Evolutionary conservation across 2,329 filamentous ascomycete genomes (phyloP).

Genomic region (Arachnomyces sp.): DNA sequence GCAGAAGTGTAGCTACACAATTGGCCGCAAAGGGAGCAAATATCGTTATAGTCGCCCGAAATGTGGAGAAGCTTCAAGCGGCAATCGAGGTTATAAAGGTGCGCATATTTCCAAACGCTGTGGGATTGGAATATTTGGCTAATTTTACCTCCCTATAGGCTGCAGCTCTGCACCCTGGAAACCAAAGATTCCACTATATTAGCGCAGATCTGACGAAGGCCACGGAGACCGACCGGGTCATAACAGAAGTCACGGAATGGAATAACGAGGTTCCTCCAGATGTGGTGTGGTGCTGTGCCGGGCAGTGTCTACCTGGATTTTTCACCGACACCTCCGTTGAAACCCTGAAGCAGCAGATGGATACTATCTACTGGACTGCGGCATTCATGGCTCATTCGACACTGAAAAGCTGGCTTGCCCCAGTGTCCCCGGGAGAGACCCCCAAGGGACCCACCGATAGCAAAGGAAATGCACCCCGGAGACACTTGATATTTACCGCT

Average conservation of each 20-base stretch:
- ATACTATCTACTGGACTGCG: conserved; percentile 82
- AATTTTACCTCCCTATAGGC: conserved; percentile 37
- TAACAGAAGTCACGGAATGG: conserved; percentile 68
- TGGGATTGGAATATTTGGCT: not conserved
- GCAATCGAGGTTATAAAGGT: conserved; percentile 62
- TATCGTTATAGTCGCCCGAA: conserved; percentile 76
- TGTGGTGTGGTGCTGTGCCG: conserved; percentile 86
- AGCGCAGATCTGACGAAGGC: conserved; percentile 70
- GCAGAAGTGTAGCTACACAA: conserved; percentile 63
- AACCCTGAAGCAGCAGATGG: conserved; percentile 70
- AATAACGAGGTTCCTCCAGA: conserved; percentile 69
- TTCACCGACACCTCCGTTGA: conserved; percentile 67
- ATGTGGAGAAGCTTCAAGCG: conserved; percentile 62
- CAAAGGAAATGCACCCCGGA: conserved; percentile 30
- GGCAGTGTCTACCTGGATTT: conserved; percentile 63
- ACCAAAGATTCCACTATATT: conserved; percentile 76
- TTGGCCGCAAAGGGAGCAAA: conserved; percentile 79
- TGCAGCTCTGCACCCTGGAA: conserved; percentile 55
- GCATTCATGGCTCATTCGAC: conserved; percentile 79
- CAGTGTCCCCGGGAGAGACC: conserved; percentile 20
- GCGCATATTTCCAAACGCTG: conserved; percentile 13
- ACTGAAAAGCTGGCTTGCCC: conserved; percentile 63
- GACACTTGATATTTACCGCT: conserved; percentile 83
- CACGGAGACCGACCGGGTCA: conserved; percentile 60
- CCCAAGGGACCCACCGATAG: conserved; percentile 1